Evolutionary conservation across 306 rosid genomes (phyloP), one percentile per base, ranked within the genome.

Genomic region (Quillaja saponaria): DNA sequence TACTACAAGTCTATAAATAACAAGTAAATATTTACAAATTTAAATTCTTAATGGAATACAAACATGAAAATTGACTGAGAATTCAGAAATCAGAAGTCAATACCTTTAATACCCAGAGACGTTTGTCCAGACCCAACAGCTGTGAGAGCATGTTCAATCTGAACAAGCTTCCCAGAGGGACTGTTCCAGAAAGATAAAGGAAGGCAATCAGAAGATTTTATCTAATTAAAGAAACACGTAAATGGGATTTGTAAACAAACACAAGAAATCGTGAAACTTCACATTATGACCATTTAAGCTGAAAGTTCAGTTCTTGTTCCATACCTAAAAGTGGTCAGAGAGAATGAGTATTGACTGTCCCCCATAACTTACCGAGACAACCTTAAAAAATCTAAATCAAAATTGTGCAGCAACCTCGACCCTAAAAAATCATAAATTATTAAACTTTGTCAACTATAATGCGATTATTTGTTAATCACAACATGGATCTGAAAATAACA

Each of bases 61-160:
- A 47, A 46, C 10, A 52, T 14, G 5, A 13, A 46, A 47, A 49
- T 47, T 7, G 58, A 53, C 18, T 40, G 46, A 68, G 53, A 4
- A 34, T 21, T 10, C 15, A 46, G 42, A 4, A 34, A 34, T 10
- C 15, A 46, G 42, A 64, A 38, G 61, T 16, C 49, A 37, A 0
- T 57, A 92, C 99, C 99, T 80, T 89, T 92, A 75, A 92, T 92
- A 18, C 99, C 99, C 14, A 92, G 82, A 45, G 99, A 92, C 8
- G 97, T 92, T 78, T 92, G 99, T 56, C 97, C 97, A 34, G 99
- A 92, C 13, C 95, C 99, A 47, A 89, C 95, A 25, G 95, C 95
- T 6, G 99, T 92, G 76, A 92, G 78, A 21, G 96, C 96, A 81
- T 92, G 99, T 50, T 92, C 99, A 84, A 92, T 92, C 87, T 89